A percentile compares a stretch with the other conserved stretches of the same genome.
Conservation (phyloP, 257 asterid genomes). For the Salvia splendens region DNA sequence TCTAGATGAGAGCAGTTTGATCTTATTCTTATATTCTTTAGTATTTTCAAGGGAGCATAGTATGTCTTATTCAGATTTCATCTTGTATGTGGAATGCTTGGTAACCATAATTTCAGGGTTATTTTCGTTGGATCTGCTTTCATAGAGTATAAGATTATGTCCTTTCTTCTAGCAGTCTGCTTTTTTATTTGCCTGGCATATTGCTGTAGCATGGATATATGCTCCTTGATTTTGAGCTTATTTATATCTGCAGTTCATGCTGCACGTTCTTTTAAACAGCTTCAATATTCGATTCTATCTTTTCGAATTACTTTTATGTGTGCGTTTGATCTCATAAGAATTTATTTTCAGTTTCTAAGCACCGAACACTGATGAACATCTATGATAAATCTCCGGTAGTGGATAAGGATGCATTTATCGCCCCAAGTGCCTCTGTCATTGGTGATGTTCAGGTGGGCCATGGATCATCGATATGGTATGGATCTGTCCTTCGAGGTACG, state of each 20-base stretch:
- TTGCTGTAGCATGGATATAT: neutral
- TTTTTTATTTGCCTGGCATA: conserved; percentile 7
- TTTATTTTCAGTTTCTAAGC: conserved; percentile 70
- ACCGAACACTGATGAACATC: conserved; percentile 73
- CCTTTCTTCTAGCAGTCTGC: conserved; percentile 24
- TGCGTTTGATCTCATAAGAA: conserved; percentile 14
- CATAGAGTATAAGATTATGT: neutral
- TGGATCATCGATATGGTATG: conserved; percentile 83
- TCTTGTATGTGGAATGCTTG: neutral
- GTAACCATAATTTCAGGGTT: neutral
- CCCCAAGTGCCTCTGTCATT: conserved; percentile 82
- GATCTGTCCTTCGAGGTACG: conserved; percentile 83
- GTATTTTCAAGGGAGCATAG: neutral
- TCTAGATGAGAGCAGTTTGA: neutral
- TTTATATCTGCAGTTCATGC: neutral
- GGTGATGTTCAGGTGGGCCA: conserved; percentile 78
- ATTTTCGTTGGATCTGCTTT: neutral
- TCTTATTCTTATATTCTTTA: neutral
- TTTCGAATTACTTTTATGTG: neutral
- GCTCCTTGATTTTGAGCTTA: neutral
- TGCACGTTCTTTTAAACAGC: conserved; percentile 5
- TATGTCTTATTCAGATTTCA: neutral
- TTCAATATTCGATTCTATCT: conserved; percentile 16
- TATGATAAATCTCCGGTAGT: conserved; percentile 72
- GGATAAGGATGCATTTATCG: conserved; percentile 71